Evolutionary conservation across 2,329 filamentous ascomycete genomes (phyloP).

Genomic region (Fusarium ramigenum): DNA sequence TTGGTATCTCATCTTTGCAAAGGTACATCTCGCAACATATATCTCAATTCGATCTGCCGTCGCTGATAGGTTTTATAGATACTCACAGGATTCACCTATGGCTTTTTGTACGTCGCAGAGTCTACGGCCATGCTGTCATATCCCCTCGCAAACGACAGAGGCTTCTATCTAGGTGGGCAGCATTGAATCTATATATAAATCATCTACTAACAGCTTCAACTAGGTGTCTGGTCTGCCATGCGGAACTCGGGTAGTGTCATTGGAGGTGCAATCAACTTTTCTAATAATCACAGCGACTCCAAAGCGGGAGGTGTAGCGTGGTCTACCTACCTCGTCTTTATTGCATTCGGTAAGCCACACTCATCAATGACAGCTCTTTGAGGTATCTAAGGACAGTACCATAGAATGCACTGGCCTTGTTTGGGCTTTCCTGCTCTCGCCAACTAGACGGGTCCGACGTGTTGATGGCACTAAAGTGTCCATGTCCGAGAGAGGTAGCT

Average conservation of each 20-base stretch:
- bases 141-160: neutral
- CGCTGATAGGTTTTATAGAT: neutral
- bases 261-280: neutral
- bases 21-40: neutral
- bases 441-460: neutral
- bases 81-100: neutral
- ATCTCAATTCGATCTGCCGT: fast-evolving
- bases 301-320: neutral
- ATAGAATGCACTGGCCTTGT: neutral
- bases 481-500: neutral
- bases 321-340: neutral
- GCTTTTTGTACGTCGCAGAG: neutral
- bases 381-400: fast-evolving
- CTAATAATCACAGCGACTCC: neutral
- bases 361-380: fast-evolving
- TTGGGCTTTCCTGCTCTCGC: neutral
- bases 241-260: neutral
- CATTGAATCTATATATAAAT: fast-evolving
- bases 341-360: neutral
- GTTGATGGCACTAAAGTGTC: neutral
- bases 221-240: neutral
- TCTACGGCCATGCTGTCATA: neutral
- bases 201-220: neutral
- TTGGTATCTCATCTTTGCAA: neutral
- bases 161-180: neutral